phyloP scores from a whole-genome alignment of 306 rosid genomes.

The Cucurbita pepo region DNA sequence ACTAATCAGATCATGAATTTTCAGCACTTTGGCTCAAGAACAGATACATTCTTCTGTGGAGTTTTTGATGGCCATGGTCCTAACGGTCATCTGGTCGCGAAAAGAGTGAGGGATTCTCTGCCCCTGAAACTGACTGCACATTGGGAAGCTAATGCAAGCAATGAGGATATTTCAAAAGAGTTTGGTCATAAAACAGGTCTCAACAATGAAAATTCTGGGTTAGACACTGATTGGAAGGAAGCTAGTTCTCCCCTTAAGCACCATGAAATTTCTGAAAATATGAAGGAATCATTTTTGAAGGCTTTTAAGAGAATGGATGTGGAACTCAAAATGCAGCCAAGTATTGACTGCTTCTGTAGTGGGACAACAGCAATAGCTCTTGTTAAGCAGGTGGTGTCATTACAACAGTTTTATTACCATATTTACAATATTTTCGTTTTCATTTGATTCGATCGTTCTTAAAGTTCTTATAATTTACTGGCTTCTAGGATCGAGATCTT shows the following conservation, averaged over 20 bases:
- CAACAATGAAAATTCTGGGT: constrained; percentile 40
- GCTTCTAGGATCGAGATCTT: constrained; percentile 55
- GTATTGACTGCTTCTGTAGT: constrained; percentile 73
- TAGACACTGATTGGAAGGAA: constrained; percentile 48
- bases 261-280: constrained; percentile 50
- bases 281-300: constrained; percentile 63
- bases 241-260: constrained; percentile 31
- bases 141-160: constrained; percentile 48
- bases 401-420: not conserved
- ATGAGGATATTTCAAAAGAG: constrained; percentile 54
- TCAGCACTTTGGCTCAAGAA: constrained; percentile 77
- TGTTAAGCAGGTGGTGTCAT: constrained; percentile 59
- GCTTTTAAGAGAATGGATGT: constrained; percentile 81
- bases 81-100: constrained; percentile 86
- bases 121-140: constrained; percentile 71
- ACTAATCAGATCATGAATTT: constrained; percentile 9
- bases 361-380: constrained; percentile 94
- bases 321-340: constrained; percentile 59
- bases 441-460: not conserved
- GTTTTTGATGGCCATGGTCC: constrained; percentile 99
- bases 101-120: constrained; percentile 89
- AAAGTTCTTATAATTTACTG: not conserved
- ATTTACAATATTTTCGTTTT: not conserved
- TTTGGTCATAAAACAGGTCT: constrained; percentile 39
- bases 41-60: constrained; percentile 70